Base-by-base conservation (phyloP, 768 basidiomycete genomes). In the Agaricus sinodeliciosus region DNA sequence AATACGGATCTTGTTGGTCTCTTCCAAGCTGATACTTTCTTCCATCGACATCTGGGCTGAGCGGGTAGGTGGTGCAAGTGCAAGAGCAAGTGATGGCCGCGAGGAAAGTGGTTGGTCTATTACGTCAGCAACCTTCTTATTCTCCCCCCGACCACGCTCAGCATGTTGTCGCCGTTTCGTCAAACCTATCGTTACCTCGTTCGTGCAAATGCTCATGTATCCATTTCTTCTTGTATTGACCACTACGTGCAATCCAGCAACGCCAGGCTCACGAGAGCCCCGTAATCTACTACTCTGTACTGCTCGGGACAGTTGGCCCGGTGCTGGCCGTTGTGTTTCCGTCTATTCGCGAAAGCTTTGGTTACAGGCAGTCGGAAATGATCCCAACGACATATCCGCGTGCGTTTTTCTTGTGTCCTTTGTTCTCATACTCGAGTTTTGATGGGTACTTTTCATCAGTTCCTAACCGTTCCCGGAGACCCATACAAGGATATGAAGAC, bases 1-100 rank as follows among this genome's bases (percentile, higher is more conserved):
- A 54, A 95, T 82, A 72, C 96, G 91, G 67, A 96, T 90, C 71
- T 89, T 94, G 78, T 94, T 94, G 35, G 93, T 94, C 75, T 94
- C 92, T 63, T 94, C 92, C 64, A 95, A 80, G 63, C 87, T 89
- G 65, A 95, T 87, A 59, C 88, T 85, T 68, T 90, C 82, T 73
- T 91, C 87, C 86, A 89, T 84, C 15, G 84, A 78, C 76, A 79
- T 81, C 11, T 7, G 3, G 31, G 31, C 31, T 3, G 7, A 31
- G 31, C 7, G 2, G 31, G 31, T 11, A 7, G 31, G 54, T 57
- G 69, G 63, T 53, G 50, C 31, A 47, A 58, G 42, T 65, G 62
- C 60, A 60, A 58, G 6, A 4, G 34, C n/a, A 4, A 44, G 9
- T 35, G 31, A 51, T 16, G 49, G 31, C 9, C 16, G 27, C 34